A percentile compares a stretch with the other conserved stretches of the same genome.
phyloP scores from a whole-genome alignment of 805 yeast genomes.

The Candida berthetii region DNA sequence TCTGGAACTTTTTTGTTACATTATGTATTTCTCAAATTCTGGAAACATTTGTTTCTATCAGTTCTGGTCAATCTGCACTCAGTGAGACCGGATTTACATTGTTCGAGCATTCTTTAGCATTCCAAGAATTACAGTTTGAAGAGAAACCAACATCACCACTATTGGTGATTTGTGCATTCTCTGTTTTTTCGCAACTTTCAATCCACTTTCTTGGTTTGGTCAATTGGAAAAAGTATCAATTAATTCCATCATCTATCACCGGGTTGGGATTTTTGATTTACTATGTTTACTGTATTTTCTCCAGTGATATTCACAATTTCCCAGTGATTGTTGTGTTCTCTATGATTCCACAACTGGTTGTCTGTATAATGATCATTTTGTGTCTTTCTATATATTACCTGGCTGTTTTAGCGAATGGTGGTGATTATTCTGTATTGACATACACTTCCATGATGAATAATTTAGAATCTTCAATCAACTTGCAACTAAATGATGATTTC shows the following conservation, averaged over 20 bases:
- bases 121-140: slow-evolving; percentile 59
- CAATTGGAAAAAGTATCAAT: slow-evolving; percentile 45
- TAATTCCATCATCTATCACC: slow-evolving; percentile 56
- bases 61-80: slow-evolving; percentile 49
- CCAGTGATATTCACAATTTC: slow-evolving; percentile 37
- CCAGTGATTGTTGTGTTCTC: slow-evolving; percentile 55
- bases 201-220: slow-evolving; percentile 60
- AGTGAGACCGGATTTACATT: slow-evolving; percentile 66
- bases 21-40: slow-evolving; percentile 57
- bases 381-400: slow-evolving; percentile 48
- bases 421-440: slow-evolving; percentile 22
- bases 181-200: slow-evolving; percentile 50
- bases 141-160: slow-evolving; percentile 47
- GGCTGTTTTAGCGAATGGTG: slow-evolving; percentile 58
- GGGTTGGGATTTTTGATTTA: slow-evolving; percentile 48
- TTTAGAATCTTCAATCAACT: slow-evolving; percentile 30
- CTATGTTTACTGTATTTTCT: slow-evolving; percentile 32
- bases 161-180: slow-evolving; percentile 45
- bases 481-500: slow-evolving; percentile 53
- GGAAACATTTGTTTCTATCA: slow-evolving; percentile 58
- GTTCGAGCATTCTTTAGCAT: slow-evolving; percentile 71
- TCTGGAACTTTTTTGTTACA: slow-evolving; percentile 54
- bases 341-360: slow-evolving; percentile 60
- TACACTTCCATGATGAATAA: slow-evolving; percentile 29
- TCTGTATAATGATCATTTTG: slow-evolving; percentile 39